These are phyloP conservation scores for Chytridium lagenaria DNA, from an alignment of 371 early-diverging fungal genomes.

Conservation along the genomic window DNA sequence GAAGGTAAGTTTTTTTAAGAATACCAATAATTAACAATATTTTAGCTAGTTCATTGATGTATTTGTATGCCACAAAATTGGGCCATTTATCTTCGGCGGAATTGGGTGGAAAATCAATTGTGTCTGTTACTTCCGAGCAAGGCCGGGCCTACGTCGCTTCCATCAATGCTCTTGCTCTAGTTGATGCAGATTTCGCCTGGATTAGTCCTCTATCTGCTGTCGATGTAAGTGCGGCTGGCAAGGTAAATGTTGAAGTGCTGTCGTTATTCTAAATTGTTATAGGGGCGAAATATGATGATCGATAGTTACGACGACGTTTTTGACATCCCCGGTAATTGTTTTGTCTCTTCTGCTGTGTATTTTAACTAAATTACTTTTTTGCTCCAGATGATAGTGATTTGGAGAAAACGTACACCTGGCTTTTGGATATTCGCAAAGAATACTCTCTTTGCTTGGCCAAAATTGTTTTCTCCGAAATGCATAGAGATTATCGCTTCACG, in stretches of 20 bases:
- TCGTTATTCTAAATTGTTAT: not conserved
- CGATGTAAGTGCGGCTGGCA: not conserved
- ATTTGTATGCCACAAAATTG: constrained; percentile 55
- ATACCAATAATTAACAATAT: not conserved
- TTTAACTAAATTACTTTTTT: constrained; percentile 27
- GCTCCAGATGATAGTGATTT: constrained; percentile 38
- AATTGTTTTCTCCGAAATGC: constrained; percentile 45
- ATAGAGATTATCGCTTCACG: constrained; percentile 36
- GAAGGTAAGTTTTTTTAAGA: constrained; percentile 38
- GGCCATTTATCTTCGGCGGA: constrained; percentile 22
- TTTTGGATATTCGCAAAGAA: constrained; percentile 54
- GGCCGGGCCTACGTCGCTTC: constrained; percentile 55
- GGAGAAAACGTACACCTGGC: constrained; percentile 12
- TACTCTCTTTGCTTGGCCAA: constrained; percentile 55
- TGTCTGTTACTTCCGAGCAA: constrained; percentile 48
- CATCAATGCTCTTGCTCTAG: constrained; percentile 52
- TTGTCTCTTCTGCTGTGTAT: not conserved
- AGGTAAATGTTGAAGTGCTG: not conserved
- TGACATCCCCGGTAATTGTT: constrained; percentile 10
- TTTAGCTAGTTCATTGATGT: constrained; percentile 57
- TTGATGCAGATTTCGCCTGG: constrained; percentile 53
- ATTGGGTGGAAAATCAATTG: constrained; percentile 37
- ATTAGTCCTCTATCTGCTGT: constrained; percentile 37
- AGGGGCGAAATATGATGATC: not conserved
- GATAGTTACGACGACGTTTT: constrained; percentile 13